Conservation (phyloP, 208 protist species). For the Trypanosoma melophagium region DNA sequence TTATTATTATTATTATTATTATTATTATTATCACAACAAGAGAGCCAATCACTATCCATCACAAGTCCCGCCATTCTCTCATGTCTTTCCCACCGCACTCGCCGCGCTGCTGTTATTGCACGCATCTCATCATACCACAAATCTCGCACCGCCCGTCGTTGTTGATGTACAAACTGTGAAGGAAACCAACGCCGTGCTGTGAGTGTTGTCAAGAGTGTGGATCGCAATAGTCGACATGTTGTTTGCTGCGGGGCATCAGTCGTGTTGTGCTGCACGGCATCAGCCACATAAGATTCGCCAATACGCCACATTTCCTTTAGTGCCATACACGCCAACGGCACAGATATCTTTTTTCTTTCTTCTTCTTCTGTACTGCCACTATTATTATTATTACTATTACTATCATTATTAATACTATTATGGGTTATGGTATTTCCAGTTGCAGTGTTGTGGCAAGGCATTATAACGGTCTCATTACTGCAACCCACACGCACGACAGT, state of each 20-base stretch:
- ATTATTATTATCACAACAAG: neutral
- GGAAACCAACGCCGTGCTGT: slow-evolving; percentile 21
- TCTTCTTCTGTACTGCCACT: too few species aligned
- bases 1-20: too few species aligned
- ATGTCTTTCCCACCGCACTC: slow-evolving; percentile 19
- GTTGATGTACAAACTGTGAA: neutral
- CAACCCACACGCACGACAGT: slow-evolving; percentile 13
- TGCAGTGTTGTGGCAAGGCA: too few species aligned
- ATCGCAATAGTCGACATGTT: slow-evolving; percentile 20
- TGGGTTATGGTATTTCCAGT: too few species aligned
- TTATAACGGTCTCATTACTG: neutral
- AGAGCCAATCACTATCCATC: slow-evolving; percentile 7
- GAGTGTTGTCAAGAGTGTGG: slow-evolving; percentile 16
- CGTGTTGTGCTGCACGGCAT: neutral
- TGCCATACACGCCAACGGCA: neutral
- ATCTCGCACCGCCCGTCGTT: neutral
- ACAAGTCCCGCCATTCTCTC: slow-evolving; percentile 1
- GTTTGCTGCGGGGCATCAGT: slow-evolving; percentile 4
- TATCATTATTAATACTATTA: too few species aligned
- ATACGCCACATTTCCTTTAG: neutral
- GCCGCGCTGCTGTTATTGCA: neutral
- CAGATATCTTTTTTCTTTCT: neutral
- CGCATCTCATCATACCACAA: slow-evolving; percentile 11
- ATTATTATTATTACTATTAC: too few species aligned
- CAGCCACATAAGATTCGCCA: neutral